Percentiles rank a stretch among this genome's conserved stretches.
Conservation (phyloP, 495 filamentous ascomycete genomes). For the Glonium stellatum region DNA sequence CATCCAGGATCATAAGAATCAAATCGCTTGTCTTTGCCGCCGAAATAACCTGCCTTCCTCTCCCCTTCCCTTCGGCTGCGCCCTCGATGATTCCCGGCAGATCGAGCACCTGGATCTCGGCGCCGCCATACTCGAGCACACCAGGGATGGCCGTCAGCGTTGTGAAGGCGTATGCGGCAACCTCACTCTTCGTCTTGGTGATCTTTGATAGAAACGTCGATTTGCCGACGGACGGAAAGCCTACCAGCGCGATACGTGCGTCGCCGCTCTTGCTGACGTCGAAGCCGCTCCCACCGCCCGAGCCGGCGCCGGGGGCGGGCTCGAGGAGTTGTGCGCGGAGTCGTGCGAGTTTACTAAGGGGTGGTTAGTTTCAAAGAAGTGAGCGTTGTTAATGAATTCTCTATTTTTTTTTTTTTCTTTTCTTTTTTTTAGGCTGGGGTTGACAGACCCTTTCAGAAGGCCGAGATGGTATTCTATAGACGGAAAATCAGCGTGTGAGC, state of each 20-base stretch:
- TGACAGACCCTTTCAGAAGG: conserved; percentile 80
- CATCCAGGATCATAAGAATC: conserved; percentile 94
- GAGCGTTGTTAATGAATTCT: background rate
- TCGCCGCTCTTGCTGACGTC: conserved; percentile 97
- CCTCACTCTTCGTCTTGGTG: conserved; percentile 95
- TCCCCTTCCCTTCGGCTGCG: conserved; percentile 89
- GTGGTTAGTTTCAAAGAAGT: conserved; percentile 9
- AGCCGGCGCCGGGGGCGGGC: conserved; percentile 70
- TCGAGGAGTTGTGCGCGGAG: conserved; percentile 93
- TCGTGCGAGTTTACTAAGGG: conserved; percentile 81
- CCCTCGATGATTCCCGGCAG: conserved; percentile 98
- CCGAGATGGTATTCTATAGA: conserved; percentile 90
- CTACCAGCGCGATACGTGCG: conserved; percentile 93
- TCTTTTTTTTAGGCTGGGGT: background rate
- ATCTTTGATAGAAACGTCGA: conserved; percentile 98
- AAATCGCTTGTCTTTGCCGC: conserved; percentile 98
- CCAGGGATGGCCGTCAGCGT: conserved; percentile 97
- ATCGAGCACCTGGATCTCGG: conserved; percentile 98
- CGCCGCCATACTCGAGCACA: conserved; percentile 95
- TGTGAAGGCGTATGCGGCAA: conserved; percentile 95
- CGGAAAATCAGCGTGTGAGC: conserved; percentile 28
- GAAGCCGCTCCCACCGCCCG: conserved; percentile 72
- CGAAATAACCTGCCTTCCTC: conserved; percentile 94
- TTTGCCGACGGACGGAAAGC: conserved; percentile 97
- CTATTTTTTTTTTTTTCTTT: too few species aligned